phyloP scores from a whole-genome alignment of 164 flowering plant genomes.

The Vitis labrusca region DNA sequence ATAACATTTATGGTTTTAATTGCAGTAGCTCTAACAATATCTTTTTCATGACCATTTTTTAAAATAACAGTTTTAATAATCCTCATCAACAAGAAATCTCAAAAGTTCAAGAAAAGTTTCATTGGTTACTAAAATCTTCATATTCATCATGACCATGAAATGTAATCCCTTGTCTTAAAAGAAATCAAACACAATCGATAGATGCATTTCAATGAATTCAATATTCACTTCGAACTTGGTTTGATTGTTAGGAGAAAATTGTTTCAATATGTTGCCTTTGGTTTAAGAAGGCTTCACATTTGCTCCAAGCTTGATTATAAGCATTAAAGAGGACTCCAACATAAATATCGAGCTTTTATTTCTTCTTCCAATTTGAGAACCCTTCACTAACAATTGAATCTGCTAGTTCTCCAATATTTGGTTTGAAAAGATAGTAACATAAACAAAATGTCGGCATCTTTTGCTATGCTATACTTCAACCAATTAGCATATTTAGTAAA shows the following conservation, averaged over 20 bases:
- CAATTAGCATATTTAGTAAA: not conserved
- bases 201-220: too few relatives aligned
- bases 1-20: not conserved
- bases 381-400: not conserved
- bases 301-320: too few relatives aligned
- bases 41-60: conserved; percentile 8
- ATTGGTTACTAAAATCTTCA: not conserved
- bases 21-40: not conserved
- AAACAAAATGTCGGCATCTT: not conserved
- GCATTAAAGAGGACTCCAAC: not conserved
- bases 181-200: too few relatives aligned
- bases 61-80: not conserved
- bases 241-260: not conserved
- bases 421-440: conserved; percentile 5
- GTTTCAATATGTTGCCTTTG: not conserved
- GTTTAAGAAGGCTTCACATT: too few relatives aligned
- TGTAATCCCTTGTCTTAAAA: too few relatives aligned
- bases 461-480: conserved; percentile 5
- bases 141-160: not conserved
- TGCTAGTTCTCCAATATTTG: not conserved
- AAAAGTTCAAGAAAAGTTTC: conserved; percentile 14
- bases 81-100: not conserved
- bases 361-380: too few relatives aligned
- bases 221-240: not conserved
- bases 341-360: not conserved